Evolutionary conservation across 805 yeast species (phyloP).

Genomic region (Metahyphopichia silvanorum): DNA sequence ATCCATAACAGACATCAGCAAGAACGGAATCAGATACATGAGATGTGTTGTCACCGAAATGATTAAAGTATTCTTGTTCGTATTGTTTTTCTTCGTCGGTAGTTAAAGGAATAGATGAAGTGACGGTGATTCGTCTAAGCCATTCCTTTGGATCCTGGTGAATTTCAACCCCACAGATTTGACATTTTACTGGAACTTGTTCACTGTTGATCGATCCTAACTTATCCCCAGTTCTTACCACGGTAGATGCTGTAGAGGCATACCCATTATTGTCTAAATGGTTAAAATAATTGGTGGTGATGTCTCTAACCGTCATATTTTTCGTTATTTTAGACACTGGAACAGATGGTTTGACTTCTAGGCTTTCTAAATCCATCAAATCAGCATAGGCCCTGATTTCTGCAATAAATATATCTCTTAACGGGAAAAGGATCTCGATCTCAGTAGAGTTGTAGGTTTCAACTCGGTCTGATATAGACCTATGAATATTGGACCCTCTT

Average conservation of each 20-base stretch:
- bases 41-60: constrained; percentile 8
- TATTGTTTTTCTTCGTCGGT: constrained; percentile 36
- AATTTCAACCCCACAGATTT: constrained; percentile 53
- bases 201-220: constrained; percentile 46
- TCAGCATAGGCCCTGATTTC: constrained; percentile 61
- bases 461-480: constrained; percentile 44
- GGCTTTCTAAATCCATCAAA: constrained; percentile 36
- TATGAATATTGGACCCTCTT: constrained; percentile 67
- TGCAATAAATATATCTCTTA: constrained; percentile 68
- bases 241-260: constrained; percentile 89
- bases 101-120: constrained; percentile 47
- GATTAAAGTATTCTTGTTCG: constrained; percentile 11
- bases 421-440: constrained; percentile 59
- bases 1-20: constrained; percentile 69
- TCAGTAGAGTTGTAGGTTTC: constrained; percentile 22
- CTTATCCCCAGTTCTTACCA: constrained; percentile 84
- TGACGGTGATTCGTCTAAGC: constrained; percentile 68
- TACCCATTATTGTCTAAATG: constrained; percentile 68
- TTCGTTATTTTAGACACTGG: constrained; percentile 46
- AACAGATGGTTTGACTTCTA: constrained; percentile 16
- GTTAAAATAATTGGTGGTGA: constrained; percentile 69
- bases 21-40: constrained; percentile 6
- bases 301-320: constrained; percentile 78
- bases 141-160: constrained; percentile 60
- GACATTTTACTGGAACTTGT: constrained; percentile 36